Percentiles rank a stretch among this genome's conserved stretches.
These are phyloP conservation scores for Colletotrichum sublineola DNA, from an alignment of 2,329 filamentous ascomycete species.

Conservation along the genomic window DNA sequence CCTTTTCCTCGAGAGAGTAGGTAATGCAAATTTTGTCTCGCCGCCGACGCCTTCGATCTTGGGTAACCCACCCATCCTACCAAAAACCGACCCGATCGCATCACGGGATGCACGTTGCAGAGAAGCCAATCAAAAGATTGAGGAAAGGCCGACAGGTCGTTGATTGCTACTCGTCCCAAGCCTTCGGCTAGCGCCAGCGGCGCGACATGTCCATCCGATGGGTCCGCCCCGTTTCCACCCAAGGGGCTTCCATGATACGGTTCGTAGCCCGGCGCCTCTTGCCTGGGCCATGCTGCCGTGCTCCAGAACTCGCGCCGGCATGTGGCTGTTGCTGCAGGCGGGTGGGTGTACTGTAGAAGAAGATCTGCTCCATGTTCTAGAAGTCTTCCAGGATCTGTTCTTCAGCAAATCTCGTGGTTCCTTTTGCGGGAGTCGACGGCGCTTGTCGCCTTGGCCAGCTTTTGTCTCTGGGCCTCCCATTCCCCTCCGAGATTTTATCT, in stretches of 20 bases:
- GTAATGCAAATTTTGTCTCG: conserved; percentile 28
- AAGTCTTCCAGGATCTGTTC: conserved; percentile 39
- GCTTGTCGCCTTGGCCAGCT: not conserved
- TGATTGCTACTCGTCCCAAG: conserved; percentile 30
- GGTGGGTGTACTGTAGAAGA: conserved; percentile 12
- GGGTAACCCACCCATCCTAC: conserved; percentile 17
- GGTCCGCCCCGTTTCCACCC: conserved; percentile 37
- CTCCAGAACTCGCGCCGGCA: conserved; percentile 26
- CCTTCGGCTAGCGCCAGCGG: conserved; percentile 31
- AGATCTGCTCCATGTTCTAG: conserved; percentile 39
- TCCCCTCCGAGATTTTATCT: too few species aligned
- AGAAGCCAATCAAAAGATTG: not conserved
- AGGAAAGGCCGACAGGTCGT: conserved; percentile 7
- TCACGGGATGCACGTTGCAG: conserved; percentile 5
- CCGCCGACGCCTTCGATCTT: conserved; percentile 26
- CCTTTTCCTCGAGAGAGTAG: conserved; percentile 4
- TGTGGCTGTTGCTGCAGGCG: conserved; percentile 14
- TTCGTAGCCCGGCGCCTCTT: conserved; percentile 17
- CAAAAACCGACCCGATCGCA: not conserved
- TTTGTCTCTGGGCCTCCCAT: too few species aligned
- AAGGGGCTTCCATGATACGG: conserved; percentile 39
- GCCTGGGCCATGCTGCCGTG: conserved; percentile 18
- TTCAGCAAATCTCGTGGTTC: conserved; percentile 31
- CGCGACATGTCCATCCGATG: conserved; percentile 37
- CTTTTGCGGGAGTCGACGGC: conserved; percentile 17